phyloP scores from a whole-genome alignment of 164 flowering plant genomes.

The Vitis cinerea region DNA sequence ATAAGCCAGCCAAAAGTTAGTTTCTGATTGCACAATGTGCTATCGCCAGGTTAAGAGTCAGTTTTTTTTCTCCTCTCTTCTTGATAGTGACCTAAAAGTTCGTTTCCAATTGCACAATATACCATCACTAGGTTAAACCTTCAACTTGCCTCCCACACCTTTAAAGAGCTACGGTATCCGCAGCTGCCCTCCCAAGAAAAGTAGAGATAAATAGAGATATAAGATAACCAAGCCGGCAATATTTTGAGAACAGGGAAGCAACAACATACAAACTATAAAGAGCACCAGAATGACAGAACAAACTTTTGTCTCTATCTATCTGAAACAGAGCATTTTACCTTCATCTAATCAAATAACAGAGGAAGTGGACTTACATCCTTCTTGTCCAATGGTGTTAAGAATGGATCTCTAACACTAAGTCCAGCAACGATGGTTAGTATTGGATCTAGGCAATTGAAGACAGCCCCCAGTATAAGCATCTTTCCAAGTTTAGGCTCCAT shows the following conservation, averaged over 20 bases:
- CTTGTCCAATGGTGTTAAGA: conserved; percentile 81
- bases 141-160: too few relatives aligned
- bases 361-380: conserved; percentile 76
- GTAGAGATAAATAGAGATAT: not conserved
- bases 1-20: too few relatives aligned
- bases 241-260: not conserved
- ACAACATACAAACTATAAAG: not conserved
- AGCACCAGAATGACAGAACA: not conserved
- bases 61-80: too few relatives aligned
- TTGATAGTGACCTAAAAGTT: too few relatives aligned
- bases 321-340: not conserved
- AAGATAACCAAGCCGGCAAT: not conserved
- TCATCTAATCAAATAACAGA: not conserved
- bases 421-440: conserved; percentile 88
- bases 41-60: too few relatives aligned
- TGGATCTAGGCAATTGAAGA: conserved; percentile 88
- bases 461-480: conserved; percentile 89
- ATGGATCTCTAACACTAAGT: conserved; percentile 92
- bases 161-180: too few relatives aligned
- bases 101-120: too few relatives aligned
- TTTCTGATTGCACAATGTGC: too few relatives aligned
- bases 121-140: too few relatives aligned
- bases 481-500: conserved; percentile 98
- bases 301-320: not conserved
- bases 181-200: too few relatives aligned